phyloP scores from a whole-genome alignment of 116 monocot genomes.

The Zostera marina region DNA sequence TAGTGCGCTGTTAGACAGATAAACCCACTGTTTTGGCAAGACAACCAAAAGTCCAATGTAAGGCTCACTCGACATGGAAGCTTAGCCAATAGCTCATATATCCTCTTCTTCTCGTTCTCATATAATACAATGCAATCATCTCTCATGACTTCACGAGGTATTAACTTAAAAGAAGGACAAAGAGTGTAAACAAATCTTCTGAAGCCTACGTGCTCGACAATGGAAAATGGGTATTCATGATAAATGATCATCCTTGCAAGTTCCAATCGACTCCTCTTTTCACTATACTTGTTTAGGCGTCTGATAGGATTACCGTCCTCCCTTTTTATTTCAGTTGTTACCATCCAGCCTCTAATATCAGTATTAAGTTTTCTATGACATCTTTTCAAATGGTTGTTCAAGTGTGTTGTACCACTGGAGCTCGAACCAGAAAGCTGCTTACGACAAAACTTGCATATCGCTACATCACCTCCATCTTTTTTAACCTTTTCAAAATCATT shows the following conservation, averaged over 20 bases:
- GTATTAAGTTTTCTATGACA: conserved; percentile 11
- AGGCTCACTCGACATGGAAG: conserved; percentile 17
- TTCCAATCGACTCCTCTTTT: conserved; percentile 11
- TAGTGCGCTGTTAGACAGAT: conserved; percentile 22
- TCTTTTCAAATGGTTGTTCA: conserved; percentile 24
- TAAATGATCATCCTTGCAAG: conserved; percentile 25
- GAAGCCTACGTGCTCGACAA: conserved; percentile 31
- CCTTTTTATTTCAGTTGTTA: conserved; percentile 3
- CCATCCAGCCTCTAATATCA: background rate
- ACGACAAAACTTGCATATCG: conserved; percentile 16
- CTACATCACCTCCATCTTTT: conserved; percentile 19
- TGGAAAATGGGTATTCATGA: conserved; percentile 27
- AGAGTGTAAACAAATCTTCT: conserved; percentile 27
- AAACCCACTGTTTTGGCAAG: conserved; percentile 16
- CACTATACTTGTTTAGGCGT: conserved; percentile 9
- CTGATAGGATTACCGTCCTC: background rate
- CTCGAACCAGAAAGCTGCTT: conserved; percentile 28
- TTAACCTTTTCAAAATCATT: conserved; percentile 25
- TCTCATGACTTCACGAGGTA: conserved; percentile 6
- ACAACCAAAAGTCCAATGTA: conserved; percentile 23
- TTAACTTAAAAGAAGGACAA: conserved; percentile 17
- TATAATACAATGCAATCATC: conserved; percentile 24
- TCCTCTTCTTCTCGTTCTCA: conserved; percentile 18
- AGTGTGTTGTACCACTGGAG: conserved; percentile 28
- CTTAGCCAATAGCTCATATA: conserved; percentile 10